phyloP scores from a whole-genome alignment of 176 grass and related monocot species.

The Carex parvula region DNA sequence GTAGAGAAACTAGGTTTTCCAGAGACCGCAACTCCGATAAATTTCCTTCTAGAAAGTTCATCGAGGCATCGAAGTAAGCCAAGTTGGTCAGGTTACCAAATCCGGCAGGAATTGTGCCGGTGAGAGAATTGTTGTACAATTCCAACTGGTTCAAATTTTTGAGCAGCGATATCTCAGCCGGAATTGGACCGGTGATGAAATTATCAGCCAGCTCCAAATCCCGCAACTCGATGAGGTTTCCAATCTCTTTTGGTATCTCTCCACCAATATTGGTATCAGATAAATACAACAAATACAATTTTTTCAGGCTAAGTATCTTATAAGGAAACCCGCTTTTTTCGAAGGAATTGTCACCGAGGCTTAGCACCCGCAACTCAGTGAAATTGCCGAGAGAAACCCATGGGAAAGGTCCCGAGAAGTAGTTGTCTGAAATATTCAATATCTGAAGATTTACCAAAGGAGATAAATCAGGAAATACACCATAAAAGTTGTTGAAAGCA shows the following conservation, averaged over 20 bases:
- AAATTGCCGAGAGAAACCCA: conserved; percentile 48
- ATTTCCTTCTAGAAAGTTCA: conserved; percentile 45
- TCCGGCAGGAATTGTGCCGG: conserved; percentile 42
- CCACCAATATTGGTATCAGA: conserved; percentile 55
- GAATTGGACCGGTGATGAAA: conserved; percentile 51
- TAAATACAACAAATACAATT: conserved; percentile 53
- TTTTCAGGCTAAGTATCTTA: conserved; percentile 35
- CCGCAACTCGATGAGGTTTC: conserved; percentile 35
- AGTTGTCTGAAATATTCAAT: conserved; percentile 59
- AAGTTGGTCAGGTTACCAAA: conserved; percentile 47
- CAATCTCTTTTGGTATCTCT: conserved; percentile 55
- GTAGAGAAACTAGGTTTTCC: conserved; percentile 51
- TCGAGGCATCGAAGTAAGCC: conserved; percentile 59
- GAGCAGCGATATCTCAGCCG: conserved; percentile 47
- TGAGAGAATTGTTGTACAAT: conserved; percentile 76
- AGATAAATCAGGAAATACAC: conserved; percentile 52
- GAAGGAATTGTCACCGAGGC: conserved; percentile 59
- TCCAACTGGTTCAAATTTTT: conserved; percentile 45
- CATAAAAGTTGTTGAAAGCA: conserved; percentile 52
- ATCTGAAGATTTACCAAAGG: conserved; percentile 31
- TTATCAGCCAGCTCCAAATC: conserved; percentile 71
- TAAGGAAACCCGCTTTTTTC: conserved; percentile 29
- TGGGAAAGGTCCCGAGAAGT: conserved; percentile 58
- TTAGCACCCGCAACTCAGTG: conserved; percentile 38
- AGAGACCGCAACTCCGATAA: conserved; percentile 58